Percentiles rank a stretch among this genome's conserved stretches.
Conservation (phyloP, 208 protist genomes). For the Angomonas ambiguus region DNA sequence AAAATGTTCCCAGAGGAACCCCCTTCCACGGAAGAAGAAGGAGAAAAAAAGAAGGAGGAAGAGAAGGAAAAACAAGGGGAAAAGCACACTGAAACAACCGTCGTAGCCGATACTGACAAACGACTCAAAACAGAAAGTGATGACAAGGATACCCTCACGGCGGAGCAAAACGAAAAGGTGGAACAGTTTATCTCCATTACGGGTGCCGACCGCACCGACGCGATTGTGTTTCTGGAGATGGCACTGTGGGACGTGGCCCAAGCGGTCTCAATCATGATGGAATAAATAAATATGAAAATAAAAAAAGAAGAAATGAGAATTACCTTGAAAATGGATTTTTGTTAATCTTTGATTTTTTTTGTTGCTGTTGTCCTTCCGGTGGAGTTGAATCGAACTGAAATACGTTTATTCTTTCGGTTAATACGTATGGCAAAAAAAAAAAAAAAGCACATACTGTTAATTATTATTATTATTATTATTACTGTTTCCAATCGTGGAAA, state of each 20-base stretch:
- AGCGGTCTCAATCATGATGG: conserved; percentile 28
- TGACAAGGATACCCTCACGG: background rate
- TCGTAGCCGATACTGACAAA: background rate
- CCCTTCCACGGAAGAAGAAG: background rate
- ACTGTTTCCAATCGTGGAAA: too few relatives aligned
- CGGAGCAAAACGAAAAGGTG: conserved; percentile 3
- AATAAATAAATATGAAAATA: background rate
- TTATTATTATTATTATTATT: too few relatives aligned
- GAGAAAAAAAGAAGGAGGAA: conserved; percentile 12
- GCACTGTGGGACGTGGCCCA: conserved; percentile 41
- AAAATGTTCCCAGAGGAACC: background rate
- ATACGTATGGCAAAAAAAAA: background rate
- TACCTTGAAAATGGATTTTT: background rate
- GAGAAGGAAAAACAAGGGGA: background rate
- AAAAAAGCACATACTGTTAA: too few relatives aligned
- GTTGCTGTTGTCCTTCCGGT: background rate
- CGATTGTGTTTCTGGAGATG: conserved; percentile 37
- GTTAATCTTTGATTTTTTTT: background rate
- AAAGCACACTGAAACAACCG: background rate
- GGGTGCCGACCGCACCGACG: conserved; percentile 18
- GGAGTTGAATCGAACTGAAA: too few relatives aligned
- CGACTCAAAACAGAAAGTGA: background rate
- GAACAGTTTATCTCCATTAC: conserved; percentile 40
- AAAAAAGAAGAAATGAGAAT: background rate
- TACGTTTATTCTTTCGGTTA: background rate